Conservation (phyloP, 306 rosid genomes). For the Inga oerstediana region DNA sequence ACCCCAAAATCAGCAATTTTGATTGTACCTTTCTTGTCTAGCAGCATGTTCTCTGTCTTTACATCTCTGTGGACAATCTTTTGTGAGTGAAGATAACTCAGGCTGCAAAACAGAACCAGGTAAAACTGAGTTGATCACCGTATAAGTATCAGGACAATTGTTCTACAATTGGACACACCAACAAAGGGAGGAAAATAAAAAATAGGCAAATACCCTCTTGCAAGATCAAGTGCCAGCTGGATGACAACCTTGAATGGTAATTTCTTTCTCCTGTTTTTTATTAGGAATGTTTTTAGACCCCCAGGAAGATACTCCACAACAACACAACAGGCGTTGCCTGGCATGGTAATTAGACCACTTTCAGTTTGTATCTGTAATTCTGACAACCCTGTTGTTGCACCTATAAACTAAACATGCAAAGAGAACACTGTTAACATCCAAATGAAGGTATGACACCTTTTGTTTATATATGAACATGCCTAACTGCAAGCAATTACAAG, state of each 20-base stretch:
- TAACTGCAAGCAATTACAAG: conserved; percentile 24
- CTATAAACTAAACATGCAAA: conserved; percentile 62
- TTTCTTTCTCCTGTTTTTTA: conserved; percentile 82
- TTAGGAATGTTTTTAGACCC: conserved; percentile 80
- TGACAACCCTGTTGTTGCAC: conserved; percentile 82
- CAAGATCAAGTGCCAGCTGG: conserved; percentile 87
- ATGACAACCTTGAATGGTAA: conserved; percentile 74
- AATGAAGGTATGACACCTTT: conserved; percentile 17
- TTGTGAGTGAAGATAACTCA: conserved; percentile 81
- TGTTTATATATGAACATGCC: background rate
- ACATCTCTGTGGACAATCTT: conserved; percentile 90
- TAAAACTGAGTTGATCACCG: conserved; percentile 22
- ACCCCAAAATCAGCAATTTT: conserved; percentile 88
- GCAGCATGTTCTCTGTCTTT: conserved; percentile 86
- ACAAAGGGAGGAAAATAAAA: background rate
- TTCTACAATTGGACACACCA: conserved; percentile 14
- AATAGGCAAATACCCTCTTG: conserved; percentile 66
- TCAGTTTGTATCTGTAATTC: conserved; percentile 81
- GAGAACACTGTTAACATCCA: background rate
- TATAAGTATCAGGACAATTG: background rate
- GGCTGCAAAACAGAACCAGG: conserved; percentile 48
- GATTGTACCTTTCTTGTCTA: conserved; percentile 66
- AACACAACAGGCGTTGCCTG: conserved; percentile 78
- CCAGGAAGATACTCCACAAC: conserved; percentile 84
- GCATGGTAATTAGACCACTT: conserved; percentile 75